Evolutionary conservation across 2,329 filamentous ascomycete species (phyloP), one percentile per base, ranked within the genome.

Genomic region (Alternaria atra): DNA sequence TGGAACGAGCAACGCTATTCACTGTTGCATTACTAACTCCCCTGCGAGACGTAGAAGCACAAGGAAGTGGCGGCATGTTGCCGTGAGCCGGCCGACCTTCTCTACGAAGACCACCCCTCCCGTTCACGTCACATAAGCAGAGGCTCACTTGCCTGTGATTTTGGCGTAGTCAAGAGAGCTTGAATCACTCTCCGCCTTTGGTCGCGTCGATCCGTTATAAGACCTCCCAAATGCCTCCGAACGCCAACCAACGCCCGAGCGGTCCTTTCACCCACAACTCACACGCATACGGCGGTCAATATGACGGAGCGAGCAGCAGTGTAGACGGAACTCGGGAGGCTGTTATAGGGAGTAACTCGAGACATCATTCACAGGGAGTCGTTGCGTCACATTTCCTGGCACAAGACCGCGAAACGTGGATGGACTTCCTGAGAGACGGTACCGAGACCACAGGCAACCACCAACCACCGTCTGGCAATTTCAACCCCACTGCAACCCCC

Each of bases 391-490:
- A 73, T 55, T 73, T 71, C 52, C 65, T 71, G 10, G 67, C 71
- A 1, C 73, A 73, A 35, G 70, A 68, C 15, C 70, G 74, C 32
- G 72, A 78, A 61, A 77, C 76, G 37, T 78, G 76, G 76, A 65
- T 73, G 39, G 75, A 77, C 65, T 78, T 78, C 54, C 61, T 78
- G 42, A 61, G 75, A 13, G 55, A 66, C 44, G 69, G 68, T 42
- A 64, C 47, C 55, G 69, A 72, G 58, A 55, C 60, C n/a, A 50
- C 46, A 35, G 52, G 30, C 52, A 62, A 52, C 58, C 60, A 47
- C 34, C 54, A 54, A 55, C 64, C 55, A 52, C 42, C 46, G 4
- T 39, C 43, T 52, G 61, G 29, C 46, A 52, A 51, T 39, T 32
- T 32, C 12, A 40, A 34, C 58, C 60, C 51, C 54, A 43, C 55